Evolutionary conservation across 345 rosid species (phyloP).

Genomic region (Carallia pectinifolia): DNA sequence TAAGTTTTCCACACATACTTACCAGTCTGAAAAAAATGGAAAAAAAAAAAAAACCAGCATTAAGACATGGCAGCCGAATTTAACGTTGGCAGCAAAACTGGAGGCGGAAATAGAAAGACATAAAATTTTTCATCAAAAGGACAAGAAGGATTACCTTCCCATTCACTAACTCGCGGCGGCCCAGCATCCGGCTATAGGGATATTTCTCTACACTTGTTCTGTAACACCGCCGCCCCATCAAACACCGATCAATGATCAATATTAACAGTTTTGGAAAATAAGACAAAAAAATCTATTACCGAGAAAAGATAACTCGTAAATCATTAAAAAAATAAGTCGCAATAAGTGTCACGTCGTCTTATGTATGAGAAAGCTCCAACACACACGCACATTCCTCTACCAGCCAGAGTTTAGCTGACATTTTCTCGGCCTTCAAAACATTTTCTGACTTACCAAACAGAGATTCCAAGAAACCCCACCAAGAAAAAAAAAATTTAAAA

Average conservation of each 20-base stretch:
- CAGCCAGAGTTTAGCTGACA: neutral
- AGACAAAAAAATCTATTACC: neutral
- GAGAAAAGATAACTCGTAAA: too few relatives aligned
- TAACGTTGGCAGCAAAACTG: neutral
- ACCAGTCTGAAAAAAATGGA: conserved; percentile 54
- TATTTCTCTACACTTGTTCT: conserved; percentile 72
- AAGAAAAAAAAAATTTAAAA: neutral
- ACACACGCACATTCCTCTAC: too few relatives aligned
- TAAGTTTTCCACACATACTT: conserved; percentile 86
- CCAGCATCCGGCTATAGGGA: conserved; percentile 86
- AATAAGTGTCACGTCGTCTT: too few relatives aligned
- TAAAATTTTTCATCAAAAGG: neutral
- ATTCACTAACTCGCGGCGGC: conserved; percentile 67
- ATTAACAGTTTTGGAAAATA: neutral
- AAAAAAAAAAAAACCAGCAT: conserved; percentile 2
- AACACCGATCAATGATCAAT: neutral
- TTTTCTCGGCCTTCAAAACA: neutral
- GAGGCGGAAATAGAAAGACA: conserved; percentile 4
- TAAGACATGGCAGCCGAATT: neutral
- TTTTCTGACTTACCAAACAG: conserved; percentile 17
- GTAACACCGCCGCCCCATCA: conserved; percentile 10
- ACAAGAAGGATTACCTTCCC: conserved; percentile 52
- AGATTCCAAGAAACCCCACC: neutral
- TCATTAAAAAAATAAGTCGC: too few relatives aligned
- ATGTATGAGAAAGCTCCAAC: too few relatives aligned